A percentile compares a stretch with the other conserved stretches of the same genome.
Evolutionary conservation across 768 basidiomycete genomes (phyloP).

Genomic region (Russula griseocarnosa): DNA sequence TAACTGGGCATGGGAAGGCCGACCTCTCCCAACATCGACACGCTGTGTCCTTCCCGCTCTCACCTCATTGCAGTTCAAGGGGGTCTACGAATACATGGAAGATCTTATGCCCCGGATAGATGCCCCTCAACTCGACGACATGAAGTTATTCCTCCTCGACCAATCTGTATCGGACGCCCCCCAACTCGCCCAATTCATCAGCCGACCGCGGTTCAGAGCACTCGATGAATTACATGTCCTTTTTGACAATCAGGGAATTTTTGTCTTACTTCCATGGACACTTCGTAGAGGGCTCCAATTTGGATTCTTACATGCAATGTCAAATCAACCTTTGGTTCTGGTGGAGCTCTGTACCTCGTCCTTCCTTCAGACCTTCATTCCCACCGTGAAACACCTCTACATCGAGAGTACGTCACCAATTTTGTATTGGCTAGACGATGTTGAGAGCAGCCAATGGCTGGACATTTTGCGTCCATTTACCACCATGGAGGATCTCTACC

Average conservation of each 20-base stretch:
- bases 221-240: background rate
- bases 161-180: no score
- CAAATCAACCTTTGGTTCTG: no score
- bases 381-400: background rate
- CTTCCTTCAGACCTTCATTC: background rate
- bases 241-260: no score
- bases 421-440: background rate
- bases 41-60: background rate
- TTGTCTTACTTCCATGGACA: background rate
- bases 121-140: background rate
- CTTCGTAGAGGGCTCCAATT: background rate
- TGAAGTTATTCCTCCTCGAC: background rate
- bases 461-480: background rate
- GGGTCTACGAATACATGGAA: background rate
- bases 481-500: background rate
- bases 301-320: no score
- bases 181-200: background rate
- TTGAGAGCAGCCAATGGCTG: background rate
- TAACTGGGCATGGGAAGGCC: no score
- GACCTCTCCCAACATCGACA: no score
- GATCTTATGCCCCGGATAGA: background rate
- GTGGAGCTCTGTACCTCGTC: background rate
- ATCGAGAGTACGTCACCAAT: background rate
- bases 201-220: background rate
- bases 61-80: background rate